Evolutionary conservation across 2,329 filamentous ascomycete species (phyloP).

Genomic region (Cytospora mali): DNA sequence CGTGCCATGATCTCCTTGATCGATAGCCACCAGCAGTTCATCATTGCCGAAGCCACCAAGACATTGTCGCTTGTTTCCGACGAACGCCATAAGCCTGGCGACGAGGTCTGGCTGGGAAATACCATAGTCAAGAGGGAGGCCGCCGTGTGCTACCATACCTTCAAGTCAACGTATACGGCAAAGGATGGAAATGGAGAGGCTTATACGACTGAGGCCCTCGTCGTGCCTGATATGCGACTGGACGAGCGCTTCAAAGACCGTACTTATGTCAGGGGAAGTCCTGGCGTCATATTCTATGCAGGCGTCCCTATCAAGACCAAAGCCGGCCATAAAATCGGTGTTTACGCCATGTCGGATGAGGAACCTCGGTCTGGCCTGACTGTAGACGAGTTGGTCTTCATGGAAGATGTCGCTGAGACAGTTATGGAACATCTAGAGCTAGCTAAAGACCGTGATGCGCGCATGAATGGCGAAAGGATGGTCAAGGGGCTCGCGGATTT

Average conservation of each 20-base stretch:
- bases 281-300: constrained; percentile 16
- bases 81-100: constrained; percentile 14
- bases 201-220: constrained; percentile 8
- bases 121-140: constrained; percentile 10
- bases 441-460: constrained; percentile 30
- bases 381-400: constrained; percentile 29
- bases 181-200: constrained; percentile 43
- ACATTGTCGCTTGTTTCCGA: constrained; percentile 39
- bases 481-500: constrained; percentile 33
- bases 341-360: constrained; percentile 15
- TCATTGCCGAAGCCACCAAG: constrained; percentile 19
- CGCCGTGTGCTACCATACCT: constrained; percentile 33
- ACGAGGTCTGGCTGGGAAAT: constrained; percentile 22
- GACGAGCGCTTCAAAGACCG: constrained; percentile 26
- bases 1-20: constrained; percentile 39
- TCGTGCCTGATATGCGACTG: constrained; percentile 21
- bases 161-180: constrained; percentile 35
- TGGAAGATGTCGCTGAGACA: constrained; percentile 33
- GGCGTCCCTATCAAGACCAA: constrained; percentile 23
- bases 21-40: constrained; percentile 19
- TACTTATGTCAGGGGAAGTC: constrained; percentile 8
- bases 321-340: constrained; percentile 21
- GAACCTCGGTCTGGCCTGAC: constrained; percentile 11
- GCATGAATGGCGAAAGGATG: constrained; percentile 32
- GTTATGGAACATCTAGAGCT: constrained; percentile 36